Base-by-base conservation (phyloP, 805 yeast genomes). In the Yarrowia bubula region DNA sequence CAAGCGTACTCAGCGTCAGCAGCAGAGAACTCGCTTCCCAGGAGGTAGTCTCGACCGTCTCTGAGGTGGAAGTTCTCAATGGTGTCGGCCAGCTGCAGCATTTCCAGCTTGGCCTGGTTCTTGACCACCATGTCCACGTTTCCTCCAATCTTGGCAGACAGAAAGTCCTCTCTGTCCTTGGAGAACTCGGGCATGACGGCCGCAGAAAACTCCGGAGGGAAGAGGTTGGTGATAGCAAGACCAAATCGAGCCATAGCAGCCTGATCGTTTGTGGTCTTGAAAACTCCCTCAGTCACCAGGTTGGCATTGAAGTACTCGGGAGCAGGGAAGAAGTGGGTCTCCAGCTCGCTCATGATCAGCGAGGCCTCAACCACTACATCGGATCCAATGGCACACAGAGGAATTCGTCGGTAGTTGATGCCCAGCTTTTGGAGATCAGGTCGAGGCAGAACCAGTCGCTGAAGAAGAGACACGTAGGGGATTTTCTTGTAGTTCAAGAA, bases 401-500 rank as follows among this genome's bases (percentile, higher is more conserved):
- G 64, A n/a, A 58, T 44, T 43, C 64, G 64, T 15, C 64, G 31
- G 51, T 58, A 58, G 50, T 44, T 43, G 50, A 58, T 43, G 11
- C 64, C 64, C 43, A 58, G 51, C 35, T 58, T 58, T 13, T 22
- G 50, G 14, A 58, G 51, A 10, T 58, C 64, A 3, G 64, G 64
- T 43, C 64, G 64, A 32, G 64, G 64, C 42, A 58, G 14, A 14
- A 58, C 51, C 3, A 43, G 10, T n/a, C 42, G 39, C 32, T 43
- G 51, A 5, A 35, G 37, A 1, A 43, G 35, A 7, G 64, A 58
- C 13, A 44, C 50, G 17, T 43, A 58, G 33, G 64, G 51, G 14
- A 58, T 58, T 14, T 58, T 43, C 51, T 58, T 58, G 64, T 33
- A 58, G 51, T 58, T 58, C n/a, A 58, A 43, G 8, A 58, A 58